phyloP scores from a whole-genome alignment of 495 filamentous ascomycete genomes.

The Aspergillus leporis region DNA sequence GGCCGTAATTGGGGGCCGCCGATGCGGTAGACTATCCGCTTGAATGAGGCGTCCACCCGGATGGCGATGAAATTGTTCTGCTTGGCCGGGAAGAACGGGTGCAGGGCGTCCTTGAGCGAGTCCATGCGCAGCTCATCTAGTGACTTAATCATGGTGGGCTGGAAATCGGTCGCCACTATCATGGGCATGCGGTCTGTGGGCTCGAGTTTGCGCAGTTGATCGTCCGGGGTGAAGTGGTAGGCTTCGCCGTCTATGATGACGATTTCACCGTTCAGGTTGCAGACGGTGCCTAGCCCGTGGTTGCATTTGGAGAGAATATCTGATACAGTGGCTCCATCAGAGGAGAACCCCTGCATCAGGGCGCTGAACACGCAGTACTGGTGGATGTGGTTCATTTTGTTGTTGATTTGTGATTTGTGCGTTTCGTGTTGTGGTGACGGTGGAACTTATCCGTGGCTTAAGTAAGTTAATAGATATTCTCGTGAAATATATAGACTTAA shows the following conservation, averaged over 20 bases:
- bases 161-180: conserved; percentile 7
- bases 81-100: conserved; percentile 7
- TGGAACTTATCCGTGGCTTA: too few species aligned
- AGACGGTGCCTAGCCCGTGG: conserved; percentile 55
- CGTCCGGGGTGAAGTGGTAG: conserved; percentile 34
- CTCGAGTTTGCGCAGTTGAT: not conserved
- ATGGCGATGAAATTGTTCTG: conserved; percentile 19
- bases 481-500: too few species aligned
- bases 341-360: conserved; percentile 52
- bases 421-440: too few species aligned
- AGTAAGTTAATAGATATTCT: too few species aligned
- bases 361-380: conserved; percentile 52
- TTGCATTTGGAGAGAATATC: conserved; percentile 42
- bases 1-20: conserved; percentile 13
- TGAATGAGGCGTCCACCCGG: conserved; percentile 3
- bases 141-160: conserved; percentile 6
- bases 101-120: conserved; percentile 5
- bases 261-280: conserved; percentile 51
- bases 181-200: conserved; percentile 5
- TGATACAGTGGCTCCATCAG: conserved; percentile 38
- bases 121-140: conserved; percentile 2
- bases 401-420: too few species aligned
- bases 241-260: conserved; percentile 47
- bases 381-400: conserved; percentile 7
- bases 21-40: conserved; percentile 2